A percentile compares a stretch with the other conserved stretches of the same genome.
Conservation (phyloP, 352 stramenopile genomes). For the Pythium brachiatum region DNA sequence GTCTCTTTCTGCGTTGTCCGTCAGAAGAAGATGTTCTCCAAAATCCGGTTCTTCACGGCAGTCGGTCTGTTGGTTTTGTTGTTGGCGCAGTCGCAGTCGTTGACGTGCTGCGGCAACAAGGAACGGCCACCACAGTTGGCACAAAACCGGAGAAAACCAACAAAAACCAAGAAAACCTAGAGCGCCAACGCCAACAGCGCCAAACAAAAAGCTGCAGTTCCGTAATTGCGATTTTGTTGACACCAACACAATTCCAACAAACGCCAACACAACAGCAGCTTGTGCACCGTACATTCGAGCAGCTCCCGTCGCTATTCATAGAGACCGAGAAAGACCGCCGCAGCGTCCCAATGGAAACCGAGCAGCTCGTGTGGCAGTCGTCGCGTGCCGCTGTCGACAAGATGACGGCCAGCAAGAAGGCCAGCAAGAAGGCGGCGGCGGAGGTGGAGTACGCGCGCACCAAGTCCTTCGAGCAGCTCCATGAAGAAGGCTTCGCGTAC, state of each 20-base stretch:
- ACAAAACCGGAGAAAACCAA: not conserved
- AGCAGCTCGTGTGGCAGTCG: conserved; percentile 35
- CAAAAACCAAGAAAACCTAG: conserved; percentile 3
- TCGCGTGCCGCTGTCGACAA: not conserved
- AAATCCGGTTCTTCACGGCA: conserved; percentile 11
- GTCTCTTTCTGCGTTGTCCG: conserved; percentile 18
- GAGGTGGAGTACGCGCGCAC: not conserved
- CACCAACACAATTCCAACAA: not conserved
- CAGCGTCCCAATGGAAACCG: conserved; percentile 17
- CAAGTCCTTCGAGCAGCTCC: conserved; percentile 74
- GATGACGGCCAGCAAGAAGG: conserved; percentile 15
- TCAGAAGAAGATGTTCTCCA: conserved; percentile 8
- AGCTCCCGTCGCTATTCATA: not conserved
- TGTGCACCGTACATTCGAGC: not conserved
- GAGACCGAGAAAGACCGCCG: not conserved
- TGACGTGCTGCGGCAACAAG: conserved; percentile 4
- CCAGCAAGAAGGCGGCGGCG: conserved; percentile 6
- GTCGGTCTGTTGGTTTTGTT: not conserved
- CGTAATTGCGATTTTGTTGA: not conserved
- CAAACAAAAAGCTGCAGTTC: no score
- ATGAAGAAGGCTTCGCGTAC: conserved; percentile 78
- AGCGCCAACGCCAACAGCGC: not conserved
- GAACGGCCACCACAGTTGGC: not conserved
- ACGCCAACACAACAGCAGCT: not conserved
- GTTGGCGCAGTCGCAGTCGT: conserved; percentile 2